Conservation (phyloP, 306 rosid species). For the Glycine latifolia region DNA sequence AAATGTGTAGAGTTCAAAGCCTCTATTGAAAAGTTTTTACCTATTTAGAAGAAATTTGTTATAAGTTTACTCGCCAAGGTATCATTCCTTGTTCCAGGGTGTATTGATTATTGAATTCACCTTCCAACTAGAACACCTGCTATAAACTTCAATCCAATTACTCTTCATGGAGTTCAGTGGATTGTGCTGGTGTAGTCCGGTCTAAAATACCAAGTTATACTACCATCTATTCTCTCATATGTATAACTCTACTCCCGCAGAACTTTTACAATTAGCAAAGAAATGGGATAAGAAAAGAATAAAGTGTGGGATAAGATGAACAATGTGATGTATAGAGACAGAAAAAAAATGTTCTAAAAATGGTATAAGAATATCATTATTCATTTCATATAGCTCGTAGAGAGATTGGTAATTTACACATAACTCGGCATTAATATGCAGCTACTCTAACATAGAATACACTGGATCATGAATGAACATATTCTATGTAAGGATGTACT, state of each 20-base stretch:
- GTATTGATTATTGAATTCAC: background rate
- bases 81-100: background rate
- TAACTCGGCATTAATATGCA: slow-evolving; percentile 36
- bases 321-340: background rate
- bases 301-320: background rate
- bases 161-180: too few relatives aligned
- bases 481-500: slow-evolving; percentile 50
- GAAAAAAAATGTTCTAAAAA: background rate
- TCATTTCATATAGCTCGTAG: slow-evolving; percentile 24
- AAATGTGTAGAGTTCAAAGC: background rate
- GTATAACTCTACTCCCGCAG: background rate
- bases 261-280: background rate
- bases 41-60: background rate
- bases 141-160: too few relatives aligned
- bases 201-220: too few relatives aligned
- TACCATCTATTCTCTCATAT: background rate
- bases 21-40: background rate
- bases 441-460: slow-evolving; percentile 39
- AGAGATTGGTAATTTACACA: slow-evolving; percentile 28
- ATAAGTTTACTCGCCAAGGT: background rate
- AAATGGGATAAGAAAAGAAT: background rate
- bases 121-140: too few relatives aligned
- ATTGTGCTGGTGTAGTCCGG: too few relatives aligned
- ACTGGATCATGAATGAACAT: slow-evolving; percentile 29
- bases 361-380: background rate